Evolutionary conservation across 2,329 filamentous ascomycete genomes (phyloP).

Genomic region (Rugonectria rugulosa): DNA sequence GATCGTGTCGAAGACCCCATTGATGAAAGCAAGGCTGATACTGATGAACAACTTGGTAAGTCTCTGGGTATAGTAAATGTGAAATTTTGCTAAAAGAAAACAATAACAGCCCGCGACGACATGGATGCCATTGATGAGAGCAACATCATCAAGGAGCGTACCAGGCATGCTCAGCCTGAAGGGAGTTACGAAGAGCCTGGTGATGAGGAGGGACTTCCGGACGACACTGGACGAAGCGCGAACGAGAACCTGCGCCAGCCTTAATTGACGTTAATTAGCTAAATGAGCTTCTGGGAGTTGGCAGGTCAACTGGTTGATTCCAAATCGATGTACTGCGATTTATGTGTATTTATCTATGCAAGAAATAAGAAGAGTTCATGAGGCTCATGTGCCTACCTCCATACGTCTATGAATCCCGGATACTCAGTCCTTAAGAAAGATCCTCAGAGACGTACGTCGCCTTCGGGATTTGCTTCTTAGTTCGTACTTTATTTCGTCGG

Average conservation of each 20-base stretch:
- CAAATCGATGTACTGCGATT: too few species aligned
- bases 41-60: conserved; percentile 32
- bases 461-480: too few species aligned
- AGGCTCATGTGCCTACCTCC: too few species aligned
- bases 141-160: conserved; percentile 30
- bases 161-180: conserved; percentile 27
- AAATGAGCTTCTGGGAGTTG: too few species aligned
- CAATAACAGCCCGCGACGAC: conserved; percentile 21
- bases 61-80: fast-evolving
- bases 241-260: not conserved
- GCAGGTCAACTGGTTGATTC: too few species aligned
- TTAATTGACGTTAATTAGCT: not conserved
- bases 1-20: conserved; percentile 28
- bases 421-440: too few species aligned
- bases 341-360: too few species aligned
- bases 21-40: conserved; percentile 23
- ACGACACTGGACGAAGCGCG: conserved; percentile 27
- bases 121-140: conserved; percentile 28
- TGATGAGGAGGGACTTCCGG: conserved; percentile 30
- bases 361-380: too few species aligned
- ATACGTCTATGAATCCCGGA: too few species aligned
- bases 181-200: conserved; percentile 31
- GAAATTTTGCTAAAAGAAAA: not conserved
- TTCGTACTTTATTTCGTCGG: not conserved
- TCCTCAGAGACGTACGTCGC: too few species aligned